Percentiles rank a stretch among this genome's conserved stretches.
Conservation (phyloP, 163 green algal species). For the Volvox carteri region DNA sequence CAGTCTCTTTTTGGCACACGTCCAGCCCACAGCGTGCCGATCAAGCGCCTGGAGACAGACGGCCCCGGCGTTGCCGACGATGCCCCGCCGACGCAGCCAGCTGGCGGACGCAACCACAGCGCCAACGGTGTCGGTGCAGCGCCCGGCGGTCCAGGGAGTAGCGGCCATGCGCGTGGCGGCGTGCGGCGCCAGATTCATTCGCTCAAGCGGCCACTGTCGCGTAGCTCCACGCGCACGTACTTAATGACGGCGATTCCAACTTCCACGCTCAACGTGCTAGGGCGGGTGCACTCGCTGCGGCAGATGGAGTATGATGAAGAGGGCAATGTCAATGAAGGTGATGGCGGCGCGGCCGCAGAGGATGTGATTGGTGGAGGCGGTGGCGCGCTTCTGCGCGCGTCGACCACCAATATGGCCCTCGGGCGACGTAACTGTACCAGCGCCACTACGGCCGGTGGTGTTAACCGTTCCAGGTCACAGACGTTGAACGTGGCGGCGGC, state of each 20-base stretch:
- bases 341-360: background rate
- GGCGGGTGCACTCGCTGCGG: constrained; percentile 34
- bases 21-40: constrained; percentile 21
- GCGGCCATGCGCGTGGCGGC: background rate
- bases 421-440: background rate
- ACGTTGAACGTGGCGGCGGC: constrained; percentile 22
- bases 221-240: constrained; percentile 37
- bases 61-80: background rate
- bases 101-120: background rate
- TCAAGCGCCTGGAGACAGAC: background rate
- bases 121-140: background rate
- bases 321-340: background rate
- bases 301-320: constrained; percentile 8
- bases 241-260: constrained; percentile 21
- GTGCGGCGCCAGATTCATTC: constrained; percentile 24
- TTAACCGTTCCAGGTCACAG: background rate
- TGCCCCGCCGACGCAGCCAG: background rate
- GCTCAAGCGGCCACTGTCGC: constrained; percentile 41
- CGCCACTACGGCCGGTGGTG: background rate
- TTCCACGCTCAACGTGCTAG: constrained; percentile 41
- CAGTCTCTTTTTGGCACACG: background rate
- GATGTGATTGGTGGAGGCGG: background rate
- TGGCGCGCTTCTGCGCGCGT: background rate
- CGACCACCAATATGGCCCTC: background rate
- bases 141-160: too few relatives aligned